Evolutionary conservation across 352 stramenopile genomes (phyloP).

Genomic region (Pythium myriotylum): DNA sequence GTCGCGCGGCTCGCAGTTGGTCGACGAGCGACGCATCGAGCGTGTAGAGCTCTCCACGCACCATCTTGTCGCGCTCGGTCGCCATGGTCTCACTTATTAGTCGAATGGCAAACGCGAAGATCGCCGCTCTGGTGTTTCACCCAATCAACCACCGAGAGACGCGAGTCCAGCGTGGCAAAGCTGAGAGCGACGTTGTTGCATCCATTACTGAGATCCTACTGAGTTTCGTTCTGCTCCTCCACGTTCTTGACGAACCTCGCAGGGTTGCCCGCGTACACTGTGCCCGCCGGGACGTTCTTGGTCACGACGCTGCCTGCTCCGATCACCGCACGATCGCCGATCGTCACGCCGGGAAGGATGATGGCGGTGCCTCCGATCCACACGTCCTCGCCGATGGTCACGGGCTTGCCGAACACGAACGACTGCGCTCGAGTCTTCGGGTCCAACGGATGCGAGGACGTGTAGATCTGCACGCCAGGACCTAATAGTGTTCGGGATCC

Average conservation of each 20-base stretch:
- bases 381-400: constrained; percentile 81
- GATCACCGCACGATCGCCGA: constrained; percentile 64
- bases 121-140: neutral
- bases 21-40: constrained; percentile 36
- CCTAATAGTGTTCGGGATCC: constrained; percentile 73
- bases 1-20: constrained; percentile 39
- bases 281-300: constrained; percentile 72
- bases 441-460: constrained; percentile 78
- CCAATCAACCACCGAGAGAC: too few species aligned
- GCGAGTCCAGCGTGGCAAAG: too few species aligned
- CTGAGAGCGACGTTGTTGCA: too few species aligned
- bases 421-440: constrained; percentile 38
- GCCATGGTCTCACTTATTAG: constrained; percentile 19
- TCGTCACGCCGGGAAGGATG: constrained; percentile 67
- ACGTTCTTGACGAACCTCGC: constrained; percentile 76
- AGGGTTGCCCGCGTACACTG: constrained; percentile 70
- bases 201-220: too few species aligned
- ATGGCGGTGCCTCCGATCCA: constrained; percentile 82
- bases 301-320: constrained; percentile 82
- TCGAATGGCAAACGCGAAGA: neutral
- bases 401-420: constrained; percentile 61
- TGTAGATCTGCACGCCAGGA: constrained; percentile 79
- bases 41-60: constrained; percentile 60
- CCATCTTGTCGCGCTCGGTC: constrained; percentile 65
- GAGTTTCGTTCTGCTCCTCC: neutral